Percentiles rank a stretch among this genome's conserved stretches.
Evolutionary conservation across 805 yeast genomes (phyloP).

Genomic region (Cyberlindnera samutprakarnensis): DNA sequence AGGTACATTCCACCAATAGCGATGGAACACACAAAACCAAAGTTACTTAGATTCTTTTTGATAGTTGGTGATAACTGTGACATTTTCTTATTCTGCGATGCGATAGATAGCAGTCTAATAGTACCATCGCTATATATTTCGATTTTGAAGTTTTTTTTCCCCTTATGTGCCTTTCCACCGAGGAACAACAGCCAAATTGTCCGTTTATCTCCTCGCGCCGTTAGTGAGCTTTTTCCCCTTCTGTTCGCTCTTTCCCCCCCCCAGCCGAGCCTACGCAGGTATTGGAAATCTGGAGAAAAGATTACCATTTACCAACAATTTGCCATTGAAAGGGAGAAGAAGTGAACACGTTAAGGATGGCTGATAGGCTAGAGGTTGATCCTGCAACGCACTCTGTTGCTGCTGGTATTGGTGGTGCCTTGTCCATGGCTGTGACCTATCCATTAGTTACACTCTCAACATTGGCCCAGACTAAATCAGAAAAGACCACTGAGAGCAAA

Average conservation of each 20-base stretch:
- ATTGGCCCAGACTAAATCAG: slow-evolving; percentile 67
- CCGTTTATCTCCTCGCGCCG: too few relatives aligned
- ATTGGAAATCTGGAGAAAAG: too few relatives aligned
- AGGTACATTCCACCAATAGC: slow-evolving; percentile 22
- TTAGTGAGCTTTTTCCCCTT: too few relatives aligned
- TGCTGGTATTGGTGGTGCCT: slow-evolving; percentile 91
- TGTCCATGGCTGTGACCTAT: slow-evolving; percentile 80
- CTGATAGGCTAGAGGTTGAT: slow-evolving; percentile 20
- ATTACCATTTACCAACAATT: too few relatives aligned
- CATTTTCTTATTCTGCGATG: slow-evolving; percentile 5
- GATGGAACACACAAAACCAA: slow-evolving; percentile 18
- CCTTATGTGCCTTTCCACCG: too few relatives aligned
- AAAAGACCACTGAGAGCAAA: slow-evolving; percentile 13
- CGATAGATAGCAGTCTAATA: neutral
- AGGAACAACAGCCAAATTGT: too few relatives aligned
- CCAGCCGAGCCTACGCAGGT: too few relatives aligned
- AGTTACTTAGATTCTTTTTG: slow-evolving; percentile 17
- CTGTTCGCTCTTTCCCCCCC: too few relatives aligned
- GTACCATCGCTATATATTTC: too few relatives aligned
- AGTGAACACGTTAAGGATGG: too few relatives aligned
- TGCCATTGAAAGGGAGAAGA: too few relatives aligned
- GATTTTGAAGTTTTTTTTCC: too few relatives aligned
- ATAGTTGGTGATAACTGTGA: slow-evolving; percentile 10
- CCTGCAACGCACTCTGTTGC: slow-evolving; percentile 76
- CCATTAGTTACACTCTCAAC: slow-evolving; percentile 86